Evolutionary conservation across 2,329 filamentous ascomycete species (phyloP), one percentile per base, ranked within the genome.

Genomic region (Pestalotiopsis fici): DNA sequence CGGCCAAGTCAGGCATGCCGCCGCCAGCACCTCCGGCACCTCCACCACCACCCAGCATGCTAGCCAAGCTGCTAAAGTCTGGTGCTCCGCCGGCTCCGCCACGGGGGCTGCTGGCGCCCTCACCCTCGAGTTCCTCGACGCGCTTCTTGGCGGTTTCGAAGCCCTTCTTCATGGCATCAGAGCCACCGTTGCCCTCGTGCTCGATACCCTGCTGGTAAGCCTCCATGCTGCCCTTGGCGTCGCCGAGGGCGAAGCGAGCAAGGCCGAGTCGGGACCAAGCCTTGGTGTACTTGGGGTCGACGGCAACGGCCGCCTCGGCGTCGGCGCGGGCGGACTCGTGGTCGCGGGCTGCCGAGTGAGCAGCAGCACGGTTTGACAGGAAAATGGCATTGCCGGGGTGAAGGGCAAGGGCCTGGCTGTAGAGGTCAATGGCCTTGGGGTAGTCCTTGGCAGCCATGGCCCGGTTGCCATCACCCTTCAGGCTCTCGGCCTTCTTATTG

Each of bases 391-490:
- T 98, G 72, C 88, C 85, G 1, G 96, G 94, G 73, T 93, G 83
- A 65, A 98, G 85, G 66, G 88, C 86, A 28, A 99, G 89, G 3
- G 96, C 96, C 80, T 95, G 87, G 28, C 93, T 93, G 86, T 99
- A 99, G 72, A 93, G 85, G 74, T 93, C 90, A 78, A 98, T 94
- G 69, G 96, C 96, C 55, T 83, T 76, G 59, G 85, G 75, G 84
- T 98, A 98, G 81, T 98, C 94, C 84, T 97, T 98, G 79, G 92
- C 89, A 67, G 93, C 91, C 95, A 99, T 98, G 68, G 95, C 94
- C 65, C 93, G 90, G 83, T 99, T 99, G 74, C 96, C 96, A 77
- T 93, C 89, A 68, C 89, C 91, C 85, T 99, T 99, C 74, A 98
- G 86, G 71, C 87, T 86, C 79, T 99, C 96, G 68, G 95, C 95